Conservation (phyloP, 495 filamentous ascomycete genomes). For the Pseudevernia furfuracea region DNA sequence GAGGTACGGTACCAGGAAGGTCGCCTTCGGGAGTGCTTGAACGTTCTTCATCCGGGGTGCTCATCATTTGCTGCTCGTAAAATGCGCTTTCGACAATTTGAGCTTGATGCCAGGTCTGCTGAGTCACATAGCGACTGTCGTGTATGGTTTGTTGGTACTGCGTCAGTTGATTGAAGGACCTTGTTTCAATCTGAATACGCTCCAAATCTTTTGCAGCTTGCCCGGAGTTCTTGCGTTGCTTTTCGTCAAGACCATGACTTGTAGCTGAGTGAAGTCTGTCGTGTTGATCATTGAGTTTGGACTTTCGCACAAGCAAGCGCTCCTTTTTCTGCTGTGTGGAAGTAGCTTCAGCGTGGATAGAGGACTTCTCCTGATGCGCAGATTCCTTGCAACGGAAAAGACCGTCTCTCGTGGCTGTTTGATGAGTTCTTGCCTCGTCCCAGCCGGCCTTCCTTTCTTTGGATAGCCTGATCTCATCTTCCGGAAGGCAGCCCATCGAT, state of each 20-base stretch:
- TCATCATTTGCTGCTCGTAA: slow-evolving; percentile 36
- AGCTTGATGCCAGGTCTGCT: slow-evolving; percentile 44
- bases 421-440: slow-evolving; percentile 55
- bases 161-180: slow-evolving; percentile 40
- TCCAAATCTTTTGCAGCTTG: slow-evolving; percentile 59
- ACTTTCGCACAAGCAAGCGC: slow-evolving; percentile 64
- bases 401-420: slow-evolving; percentile 51
- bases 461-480: slow-evolving; percentile 56
- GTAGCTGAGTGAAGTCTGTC: slow-evolving; percentile 72
- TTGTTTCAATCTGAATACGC: slow-evolving; percentile 48
- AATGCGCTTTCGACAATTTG: slow-evolving; percentile 41
- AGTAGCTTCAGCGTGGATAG: slow-evolving; percentile 58
- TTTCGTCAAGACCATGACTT: slow-evolving; percentile 63
- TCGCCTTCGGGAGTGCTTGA: slow-evolving; percentile 44
- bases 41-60: slow-evolving; percentile 36
- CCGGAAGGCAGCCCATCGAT: slow-evolving; percentile 57
- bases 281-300: slow-evolving; percentile 70
- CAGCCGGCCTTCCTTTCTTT: slow-evolving; percentile 52
- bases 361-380: slow-evolving; percentile 55
- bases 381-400: slow-evolving; percentile 55
- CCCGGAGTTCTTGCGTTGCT: slow-evolving; percentile 62
- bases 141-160: slow-evolving; percentile 41
- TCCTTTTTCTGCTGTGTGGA: slow-evolving; percentile 67
- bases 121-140: slow-evolving; percentile 41
- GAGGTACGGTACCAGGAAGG: slow-evolving; percentile 41